Evolutionary conservation across 2,329 filamentous ascomycete genomes (phyloP), one percentile per base, ranked within the genome.

Genomic region (Aspergillus sp.): DNA sequence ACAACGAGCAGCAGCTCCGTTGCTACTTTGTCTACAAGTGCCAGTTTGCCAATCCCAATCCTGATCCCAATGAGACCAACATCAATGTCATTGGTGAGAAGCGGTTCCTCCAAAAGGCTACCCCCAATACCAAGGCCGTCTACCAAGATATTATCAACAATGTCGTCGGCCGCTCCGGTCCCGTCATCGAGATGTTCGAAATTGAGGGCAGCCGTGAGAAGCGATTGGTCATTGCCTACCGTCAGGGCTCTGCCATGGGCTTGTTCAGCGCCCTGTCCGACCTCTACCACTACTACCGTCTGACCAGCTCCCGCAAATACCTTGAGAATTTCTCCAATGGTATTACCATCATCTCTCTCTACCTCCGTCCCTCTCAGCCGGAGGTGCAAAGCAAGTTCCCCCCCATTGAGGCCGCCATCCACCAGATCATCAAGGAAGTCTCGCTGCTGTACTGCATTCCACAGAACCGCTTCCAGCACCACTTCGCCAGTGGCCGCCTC

Each of bases 21-120:
- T 98, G 93, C 76, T 98, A 98, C 76, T 98, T 98, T 66, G 90
- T 98, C 58, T 98, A 98, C 76, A 88, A 95, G 71, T 95, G 91
- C 70, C 83, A 86, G 63, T 98, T 97, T 70, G 83, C 82, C 57
- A 82, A 91, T 60, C 76, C 85, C 7, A 83, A 83, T 54, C 88
- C 90, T 0, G 69, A 68, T 46, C 82, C 84, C 10, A 81, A 83
- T 45, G 93, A 97, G 77, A 95, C 89, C 30, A 83, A 88, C 57
- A 81, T 98, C 53, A 89, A 96, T 60, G 79, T 91, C 60, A 90
- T 98, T 66, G 88, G 90, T 54, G 93, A 98, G 69, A 86, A 86
- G 67, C 86, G 90, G 55, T 98, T 98, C 78, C 74, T 96, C 65
- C 88, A 90, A 62, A 98, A 98, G 78, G 90, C 91, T 12, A 97